phyloP scores from a whole-genome alignment of 768 basidiomycete genomes.

The Leccinum longicurvipes region DNA sequence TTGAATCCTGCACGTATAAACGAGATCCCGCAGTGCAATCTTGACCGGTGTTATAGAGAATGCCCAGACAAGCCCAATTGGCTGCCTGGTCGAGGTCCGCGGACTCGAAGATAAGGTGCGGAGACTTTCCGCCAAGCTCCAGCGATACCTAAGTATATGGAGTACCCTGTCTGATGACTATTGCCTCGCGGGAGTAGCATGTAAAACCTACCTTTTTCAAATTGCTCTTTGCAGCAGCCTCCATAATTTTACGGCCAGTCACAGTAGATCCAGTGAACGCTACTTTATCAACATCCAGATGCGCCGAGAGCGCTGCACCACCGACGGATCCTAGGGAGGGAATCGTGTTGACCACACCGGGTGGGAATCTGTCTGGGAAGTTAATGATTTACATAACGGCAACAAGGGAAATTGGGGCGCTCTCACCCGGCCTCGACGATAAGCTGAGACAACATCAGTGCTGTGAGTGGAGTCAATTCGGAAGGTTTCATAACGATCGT shows the following conservation, averaged over 20 bases:
- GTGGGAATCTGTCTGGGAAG: conserved; percentile 63
- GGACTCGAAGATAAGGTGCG: conserved; percentile 84
- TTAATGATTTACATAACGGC: conserved; percentile 14
- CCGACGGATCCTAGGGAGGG: conserved; percentile 80
- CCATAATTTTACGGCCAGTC: conserved; percentile 88
- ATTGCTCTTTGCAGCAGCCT: conserved; percentile 90
- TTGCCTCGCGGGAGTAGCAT: conserved; percentile 28
- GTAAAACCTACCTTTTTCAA: conserved; percentile 71
- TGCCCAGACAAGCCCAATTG: conserved; percentile 81
- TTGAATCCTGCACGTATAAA: conserved; percentile 80
- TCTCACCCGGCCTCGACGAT: conserved; percentile 78
- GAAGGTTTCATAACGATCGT: conserved; percentile 96
- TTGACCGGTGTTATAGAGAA: conserved; percentile 88
- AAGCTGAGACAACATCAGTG: conserved; percentile 78
- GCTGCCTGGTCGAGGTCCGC: conserved; percentile 87
- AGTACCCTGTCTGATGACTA: conserved; percentile 6
- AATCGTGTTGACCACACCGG: conserved; percentile 87
- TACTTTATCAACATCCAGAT: conserved; percentile 87
- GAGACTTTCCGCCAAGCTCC: conserved; percentile 93
- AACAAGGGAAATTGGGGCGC: conserved; percentile 3
- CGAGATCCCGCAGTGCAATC: conserved; percentile 93
- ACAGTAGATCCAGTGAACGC: conserved; percentile 93
- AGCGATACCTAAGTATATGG: conserved; percentile 62
- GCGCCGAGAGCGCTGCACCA: conserved; percentile 79
- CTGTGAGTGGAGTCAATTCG: conserved; percentile 81